These are phyloP conservation scores for Plasmodium vinckei DNA, from an alignment of 169 alveolate genomes.

Conservation along the genomic window DNA sequence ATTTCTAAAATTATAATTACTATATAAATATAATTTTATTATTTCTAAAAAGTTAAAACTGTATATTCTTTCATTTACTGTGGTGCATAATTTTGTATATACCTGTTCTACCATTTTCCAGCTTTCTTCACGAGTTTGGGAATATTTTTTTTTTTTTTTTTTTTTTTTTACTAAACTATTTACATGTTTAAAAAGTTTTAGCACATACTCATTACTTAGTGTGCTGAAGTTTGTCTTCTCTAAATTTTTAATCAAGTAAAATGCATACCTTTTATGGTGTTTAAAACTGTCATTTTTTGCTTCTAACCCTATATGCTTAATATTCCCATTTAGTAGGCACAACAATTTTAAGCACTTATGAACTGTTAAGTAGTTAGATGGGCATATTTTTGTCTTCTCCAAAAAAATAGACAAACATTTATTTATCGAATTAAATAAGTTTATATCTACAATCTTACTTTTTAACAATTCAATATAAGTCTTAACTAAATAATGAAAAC, in stretches of 20 bases:
- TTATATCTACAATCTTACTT: slow-evolving; percentile 29
- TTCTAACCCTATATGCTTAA: background rate
- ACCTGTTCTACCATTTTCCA: background rate
- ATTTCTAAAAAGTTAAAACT: slow-evolving; percentile 13
- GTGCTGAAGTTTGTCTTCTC: background rate
- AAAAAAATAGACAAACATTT: slow-evolving; percentile 3
- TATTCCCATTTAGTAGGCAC: background rate
- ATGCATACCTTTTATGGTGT: background rate
- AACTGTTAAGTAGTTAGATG: too few species aligned
- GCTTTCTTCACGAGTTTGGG: background rate
- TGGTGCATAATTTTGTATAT: background rate
- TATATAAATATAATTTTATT: slow-evolving; percentile 32
- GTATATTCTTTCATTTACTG: slow-evolving; percentile 9
- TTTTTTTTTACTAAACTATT: slow-evolving; percentile 5
- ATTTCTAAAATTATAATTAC: slow-evolving; percentile 11
- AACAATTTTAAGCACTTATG: too few species aligned
- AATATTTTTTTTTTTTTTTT: slow-evolving; percentile 4
- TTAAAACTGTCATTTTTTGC: slow-evolving; percentile 1
- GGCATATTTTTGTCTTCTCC: background rate
- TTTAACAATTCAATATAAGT: slow-evolving; percentile 18
- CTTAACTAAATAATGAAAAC: background rate
- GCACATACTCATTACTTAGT: slow-evolving; percentile 9
- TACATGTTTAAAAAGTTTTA: slow-evolving; percentile 50
- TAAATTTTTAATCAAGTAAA: slow-evolving; percentile 6
- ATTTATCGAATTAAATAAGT: slow-evolving; percentile 3